Evolutionary conservation across 2,329 filamentous ascomycete genomes (phyloP).

Genomic region (Nemania diffusa): DNA sequence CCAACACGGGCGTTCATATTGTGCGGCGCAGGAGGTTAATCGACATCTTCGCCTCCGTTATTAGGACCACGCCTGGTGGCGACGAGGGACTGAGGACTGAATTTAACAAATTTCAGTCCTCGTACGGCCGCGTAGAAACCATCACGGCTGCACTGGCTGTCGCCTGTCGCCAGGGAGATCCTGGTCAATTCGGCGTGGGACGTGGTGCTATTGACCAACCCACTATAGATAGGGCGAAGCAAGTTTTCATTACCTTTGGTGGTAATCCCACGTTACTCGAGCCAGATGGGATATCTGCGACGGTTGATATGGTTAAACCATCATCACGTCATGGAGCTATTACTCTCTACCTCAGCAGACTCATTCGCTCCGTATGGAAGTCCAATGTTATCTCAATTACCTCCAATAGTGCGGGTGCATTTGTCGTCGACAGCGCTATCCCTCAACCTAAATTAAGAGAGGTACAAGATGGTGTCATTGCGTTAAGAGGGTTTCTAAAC

Average conservation of each 20-base stretch:
- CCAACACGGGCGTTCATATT: conserved; percentile 88
- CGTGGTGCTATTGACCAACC: conserved; percentile 83
- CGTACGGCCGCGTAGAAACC: conserved; percentile 89
- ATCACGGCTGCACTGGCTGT: conserved; percentile 92
- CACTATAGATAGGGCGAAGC: conserved; percentile 84
- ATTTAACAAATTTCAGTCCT: conserved; percentile 82
- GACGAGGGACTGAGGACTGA: conserved; percentile 85
- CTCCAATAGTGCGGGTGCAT: conserved; percentile 64
- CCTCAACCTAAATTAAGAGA: conserved; percentile 73
- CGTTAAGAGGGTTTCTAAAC: conserved; percentile 82
- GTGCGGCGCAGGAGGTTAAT: conserved; percentile 86
- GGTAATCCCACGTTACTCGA: conserved; percentile 88
- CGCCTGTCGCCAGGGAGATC: conserved; percentile 91
- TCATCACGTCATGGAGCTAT: conserved; percentile 91
- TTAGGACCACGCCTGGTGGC: conserved; percentile 77
- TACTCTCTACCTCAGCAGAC: conserved; percentile 84
- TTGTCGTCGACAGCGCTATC: conserved; percentile 75
- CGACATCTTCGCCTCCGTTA: conserved; percentile 87
- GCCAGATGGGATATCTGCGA: conserved; percentile 74
- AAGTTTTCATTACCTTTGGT: conserved; percentile 91
- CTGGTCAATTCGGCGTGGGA: conserved; percentile 74
- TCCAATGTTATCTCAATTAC: conserved; percentile 73
- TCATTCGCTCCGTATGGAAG: conserved; percentile 92
- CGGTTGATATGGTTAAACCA: conserved; percentile 83
- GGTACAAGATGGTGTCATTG: conserved; percentile 83